phyloP scores from a whole-genome alignment of 352 stramenopile species.

The Pythium vanterpoolii region DNA sequence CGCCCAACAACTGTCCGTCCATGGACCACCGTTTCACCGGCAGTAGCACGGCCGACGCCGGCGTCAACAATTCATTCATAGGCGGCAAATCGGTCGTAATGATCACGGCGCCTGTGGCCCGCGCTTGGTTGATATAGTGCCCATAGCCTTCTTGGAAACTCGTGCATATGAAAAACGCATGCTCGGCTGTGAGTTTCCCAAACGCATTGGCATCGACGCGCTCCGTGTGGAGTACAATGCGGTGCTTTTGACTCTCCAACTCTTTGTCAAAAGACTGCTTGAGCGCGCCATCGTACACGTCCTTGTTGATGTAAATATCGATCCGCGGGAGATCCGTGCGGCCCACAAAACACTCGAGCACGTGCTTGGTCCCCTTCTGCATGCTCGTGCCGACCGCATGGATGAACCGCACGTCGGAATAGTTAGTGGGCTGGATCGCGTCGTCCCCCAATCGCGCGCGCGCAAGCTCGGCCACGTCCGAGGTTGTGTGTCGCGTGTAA shows the following conservation, averaged over 20 bases:
- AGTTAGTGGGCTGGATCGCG: slow-evolving; percentile 30
- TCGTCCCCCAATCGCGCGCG: slow-evolving; percentile 23
- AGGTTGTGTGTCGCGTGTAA: slow-evolving; percentile 62
- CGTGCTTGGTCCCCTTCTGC: slow-evolving; percentile 48
- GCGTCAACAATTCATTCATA: slow-evolving; percentile 65
- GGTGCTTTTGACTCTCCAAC: slow-evolving; percentile 19
- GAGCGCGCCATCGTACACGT: slow-evolving; percentile 29
- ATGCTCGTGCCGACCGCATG: slow-evolving; percentile 42
- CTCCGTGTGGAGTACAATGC: slow-evolving; percentile 36
- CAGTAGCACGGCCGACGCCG: slow-evolving; percentile 43
- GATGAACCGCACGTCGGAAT: slow-evolving; percentile 38
- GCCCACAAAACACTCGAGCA: slow-evolving; percentile 54
- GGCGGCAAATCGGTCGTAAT: slow-evolving; percentile 50
- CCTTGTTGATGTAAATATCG: slow-evolving; percentile 48
- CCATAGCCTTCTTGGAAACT: slow-evolving; percentile 61
- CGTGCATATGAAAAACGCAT: slow-evolving; percentile 58
- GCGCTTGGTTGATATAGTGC: slow-evolving; percentile 72
- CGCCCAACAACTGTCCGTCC: slow-evolving; percentile 45
- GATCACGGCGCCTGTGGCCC: slow-evolving; percentile 40
- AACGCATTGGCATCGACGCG: slow-evolving; percentile 35
- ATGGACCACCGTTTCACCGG: slow-evolving; percentile 27
- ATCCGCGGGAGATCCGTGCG: slow-evolving; percentile 45
- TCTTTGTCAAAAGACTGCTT: slow-evolving; percentile 38
- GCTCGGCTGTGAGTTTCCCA: slow-evolving; percentile 46
- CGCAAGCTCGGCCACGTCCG: slow-evolving; percentile 31